These are phyloP conservation scores for Agarophyton chilense DNA, from an alignment of 23 red algal species.

Conservation along the genomic window DNA sequence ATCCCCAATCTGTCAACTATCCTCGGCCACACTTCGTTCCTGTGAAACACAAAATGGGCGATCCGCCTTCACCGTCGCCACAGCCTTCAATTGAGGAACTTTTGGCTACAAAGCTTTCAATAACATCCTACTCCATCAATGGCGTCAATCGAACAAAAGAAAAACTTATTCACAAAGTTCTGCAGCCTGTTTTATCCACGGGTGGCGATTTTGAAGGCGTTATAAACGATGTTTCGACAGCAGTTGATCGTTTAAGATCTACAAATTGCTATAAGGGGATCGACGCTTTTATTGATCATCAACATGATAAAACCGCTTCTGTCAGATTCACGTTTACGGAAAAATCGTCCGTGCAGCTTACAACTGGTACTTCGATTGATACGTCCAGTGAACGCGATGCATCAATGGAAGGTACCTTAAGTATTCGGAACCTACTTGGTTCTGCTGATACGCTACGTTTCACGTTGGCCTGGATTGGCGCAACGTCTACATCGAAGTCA, in stretches of 20 bases:
- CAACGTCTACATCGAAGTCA: neutral
- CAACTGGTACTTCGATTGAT: constrained; percentile 70
- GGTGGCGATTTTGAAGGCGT: constrained; percentile 58
- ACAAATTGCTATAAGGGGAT: constrained; percentile 79
- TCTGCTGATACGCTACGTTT: constrained; percentile 56
- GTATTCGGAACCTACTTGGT: constrained; percentile 50
- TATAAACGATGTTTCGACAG: constrained; percentile 69
- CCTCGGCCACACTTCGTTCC: neutral
- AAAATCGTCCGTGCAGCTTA: constrained; percentile 58
- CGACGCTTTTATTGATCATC: constrained; percentile 74
- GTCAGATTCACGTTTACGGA: constrained; percentile 71
- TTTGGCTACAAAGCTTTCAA: constrained; percentile 37
- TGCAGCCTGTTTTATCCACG: constrained; percentile 50
- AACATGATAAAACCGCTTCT: constrained; percentile 43
- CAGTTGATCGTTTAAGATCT: constrained; percentile 78
- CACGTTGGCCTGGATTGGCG: constrained; percentile 52
- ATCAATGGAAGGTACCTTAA: constrained; percentile 30
- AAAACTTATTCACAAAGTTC: constrained; percentile 23
- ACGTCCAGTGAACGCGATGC: constrained; percentile 62
- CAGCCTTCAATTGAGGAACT: constrained; percentile 60
- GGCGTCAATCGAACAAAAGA: constrained; percentile 45
- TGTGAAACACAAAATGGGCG: neutral
- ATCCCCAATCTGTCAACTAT: neutral
- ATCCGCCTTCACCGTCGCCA: neutral
- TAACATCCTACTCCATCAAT: constrained; percentile 28